A percentile compares a stretch with the other conserved stretches of the same genome.
phyloP scores from a whole-genome alignment of 225 moss, liverwort and hornwort species.

The Sphagnum tenellum region DNA sequence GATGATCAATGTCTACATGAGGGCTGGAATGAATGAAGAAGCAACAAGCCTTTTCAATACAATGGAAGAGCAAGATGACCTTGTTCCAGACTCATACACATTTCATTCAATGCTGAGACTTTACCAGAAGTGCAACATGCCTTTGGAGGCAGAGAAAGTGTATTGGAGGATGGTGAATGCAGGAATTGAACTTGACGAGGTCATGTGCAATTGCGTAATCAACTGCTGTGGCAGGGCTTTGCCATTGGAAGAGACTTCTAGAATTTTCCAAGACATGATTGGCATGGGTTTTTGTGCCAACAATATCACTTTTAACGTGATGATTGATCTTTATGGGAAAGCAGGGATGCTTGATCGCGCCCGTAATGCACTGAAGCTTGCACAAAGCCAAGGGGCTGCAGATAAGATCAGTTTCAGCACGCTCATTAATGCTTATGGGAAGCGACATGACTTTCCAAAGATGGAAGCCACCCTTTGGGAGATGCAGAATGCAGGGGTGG shows the following conservation, averaged over 20 bases:
- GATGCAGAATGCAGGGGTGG: conserved; percentile 77
- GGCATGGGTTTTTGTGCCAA: conserved; percentile 58
- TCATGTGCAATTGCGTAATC: conserved; percentile 78
- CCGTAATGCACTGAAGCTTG: conserved; percentile 52
- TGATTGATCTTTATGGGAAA: conserved; percentile 94
- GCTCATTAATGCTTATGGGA: conserved; percentile 76
- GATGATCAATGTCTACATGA: conserved; percentile 85
- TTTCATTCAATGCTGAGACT: conserved; percentile 78
- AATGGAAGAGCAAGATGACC: conserved; percentile 42
- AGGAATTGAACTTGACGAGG: conserved; percentile 72
- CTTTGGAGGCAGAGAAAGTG: conserved; percentile 55
- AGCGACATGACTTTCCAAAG: conserved; percentile 68
- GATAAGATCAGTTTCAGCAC: conserved; percentile 87
- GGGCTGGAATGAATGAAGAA: conserved; percentile 55
- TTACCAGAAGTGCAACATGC: conserved; percentile 64
- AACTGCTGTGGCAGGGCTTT: conserved; percentile 86
- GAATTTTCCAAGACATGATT: conserved; percentile 76
- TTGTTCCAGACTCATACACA: conserved; percentile 73
- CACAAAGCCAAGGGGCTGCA: conserved; percentile 69
- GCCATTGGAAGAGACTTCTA: conserved; percentile 76
- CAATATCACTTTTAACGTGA: conserved; percentile 74
- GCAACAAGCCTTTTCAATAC: conserved; percentile 48
- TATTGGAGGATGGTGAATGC: conserved; percentile 67
- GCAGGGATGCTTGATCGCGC: conserved; percentile 76
- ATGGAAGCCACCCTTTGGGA: conserved; percentile 93